Evolutionary conservation across 2,329 filamentous ascomycete genomes (phyloP).

Genomic region (Lachnellula suecica): DNA sequence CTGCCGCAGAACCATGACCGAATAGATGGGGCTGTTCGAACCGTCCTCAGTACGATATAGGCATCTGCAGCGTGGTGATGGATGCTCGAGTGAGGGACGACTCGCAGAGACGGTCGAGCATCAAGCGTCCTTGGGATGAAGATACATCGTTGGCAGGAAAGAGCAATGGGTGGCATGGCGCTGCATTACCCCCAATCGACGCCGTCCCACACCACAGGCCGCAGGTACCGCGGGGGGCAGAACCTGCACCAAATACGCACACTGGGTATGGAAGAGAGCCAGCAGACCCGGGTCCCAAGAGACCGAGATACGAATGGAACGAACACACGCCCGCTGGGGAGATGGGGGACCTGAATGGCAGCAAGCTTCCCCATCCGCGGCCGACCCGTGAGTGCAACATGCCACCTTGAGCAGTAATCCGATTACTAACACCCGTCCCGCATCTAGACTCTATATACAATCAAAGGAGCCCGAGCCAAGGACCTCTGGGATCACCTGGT

Average conservation of each 20-base stretch:
- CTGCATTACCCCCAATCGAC: conserved; percentile 27
- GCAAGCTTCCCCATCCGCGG: conserved; percentile 11
- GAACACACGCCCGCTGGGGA: conserved; percentile 19
- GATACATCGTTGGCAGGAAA: conserved; percentile 14
- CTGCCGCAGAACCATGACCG: conserved; percentile 32
- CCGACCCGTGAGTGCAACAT: conserved; percentile 17
- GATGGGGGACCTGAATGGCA: conserved; percentile 16
- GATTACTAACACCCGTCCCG: conserved; percentile 14
- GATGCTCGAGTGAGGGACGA: conserved; percentile 29
- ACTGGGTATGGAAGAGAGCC: conserved; percentile 17
- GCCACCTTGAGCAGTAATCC: neutral
- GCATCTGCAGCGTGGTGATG: conserved; percentile 29
- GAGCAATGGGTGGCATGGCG: conserved; percentile 17
- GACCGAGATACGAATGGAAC: conserved; percentile 22
- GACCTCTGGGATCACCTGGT: conserved; percentile 2
- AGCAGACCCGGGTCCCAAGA: conserved; percentile 19
- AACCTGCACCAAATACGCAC: conserved; percentile 7
- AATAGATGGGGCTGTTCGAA: conserved; percentile 25
- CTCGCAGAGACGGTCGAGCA: conserved; percentile 26
- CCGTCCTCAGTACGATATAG: conserved; percentile 23
- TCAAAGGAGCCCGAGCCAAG: conserved; percentile 11
- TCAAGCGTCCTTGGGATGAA: conserved; percentile 32
- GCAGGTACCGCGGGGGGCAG: conserved; percentile 9
- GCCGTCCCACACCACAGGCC: conserved; percentile 15
- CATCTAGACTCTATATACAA: conserved; percentile 17